Conservation (phyloP, 805 yeast species). For the Schizosaccharomyces lindneri region DNA sequence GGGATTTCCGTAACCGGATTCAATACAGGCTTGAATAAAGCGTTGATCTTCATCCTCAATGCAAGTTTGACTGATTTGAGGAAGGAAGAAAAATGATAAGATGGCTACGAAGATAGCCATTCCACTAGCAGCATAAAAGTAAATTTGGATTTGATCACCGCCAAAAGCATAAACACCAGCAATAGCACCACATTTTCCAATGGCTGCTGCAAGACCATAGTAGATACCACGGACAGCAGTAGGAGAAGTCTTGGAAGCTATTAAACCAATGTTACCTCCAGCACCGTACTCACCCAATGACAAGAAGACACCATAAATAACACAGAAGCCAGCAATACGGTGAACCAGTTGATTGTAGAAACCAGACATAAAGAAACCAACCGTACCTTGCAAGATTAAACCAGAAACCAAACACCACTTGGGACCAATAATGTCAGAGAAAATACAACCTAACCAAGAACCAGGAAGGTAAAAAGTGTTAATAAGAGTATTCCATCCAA, state of each 20-base stretch:
- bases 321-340: slow-evolving; percentile 55
- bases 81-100: slow-evolving; percentile 44
- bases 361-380: slow-evolving; percentile 72
- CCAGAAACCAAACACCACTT: slow-evolving; percentile 52
- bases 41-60: slow-evolving; percentile 43
- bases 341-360: slow-evolving; percentile 27
- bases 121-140: slow-evolving; percentile 1
- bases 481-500: slow-evolving; percentile 82
- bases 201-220: slow-evolving; percentile 76
- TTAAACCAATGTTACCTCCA: slow-evolving; percentile 72
- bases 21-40: not conserved
- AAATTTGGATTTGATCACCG: not conserved
- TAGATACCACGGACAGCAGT: slow-evolving; percentile 76
- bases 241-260: slow-evolving; percentile 68
- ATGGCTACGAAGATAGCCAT: not conserved
- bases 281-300: slow-evolving; percentile 76
- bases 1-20: not conserved
- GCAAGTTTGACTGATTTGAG: slow-evolving; percentile 63
- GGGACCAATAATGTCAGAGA: slow-evolving; percentile 82
- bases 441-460: slow-evolving; percentile 58
- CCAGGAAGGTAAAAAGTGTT: slow-evolving; percentile 82
- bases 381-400: slow-evolving; percentile 41
- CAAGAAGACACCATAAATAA: slow-evolving; percentile 67
- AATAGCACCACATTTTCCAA: slow-evolving; percentile 82
- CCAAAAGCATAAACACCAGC: slow-evolving; percentile 65